These are phyloP conservation scores for Streptanthus diversifolius DNA, from an alignment of 345 rosid species.

Conservation along the genomic window DNA sequence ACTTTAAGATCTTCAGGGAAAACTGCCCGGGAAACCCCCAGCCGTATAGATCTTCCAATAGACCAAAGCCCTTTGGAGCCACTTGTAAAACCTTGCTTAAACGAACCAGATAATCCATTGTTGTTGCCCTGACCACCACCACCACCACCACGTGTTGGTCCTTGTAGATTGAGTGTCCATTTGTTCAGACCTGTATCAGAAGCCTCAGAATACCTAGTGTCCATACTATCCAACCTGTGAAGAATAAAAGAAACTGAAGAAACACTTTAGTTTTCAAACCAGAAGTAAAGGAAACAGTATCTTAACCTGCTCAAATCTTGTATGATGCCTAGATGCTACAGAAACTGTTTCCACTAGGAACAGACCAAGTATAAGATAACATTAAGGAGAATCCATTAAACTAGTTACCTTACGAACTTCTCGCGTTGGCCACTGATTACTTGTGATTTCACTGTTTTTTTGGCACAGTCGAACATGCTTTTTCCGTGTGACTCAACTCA, in stretches of 20 bases:
- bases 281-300: not conserved
- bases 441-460: slow-evolving; percentile 48
- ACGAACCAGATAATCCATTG: slow-evolving; percentile 59
- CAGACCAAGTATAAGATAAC: not conserved
- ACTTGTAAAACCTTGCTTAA: slow-evolving; percentile 66
- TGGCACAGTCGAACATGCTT: slow-evolving; percentile 68
- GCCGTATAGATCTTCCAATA: slow-evolving; percentile 80
- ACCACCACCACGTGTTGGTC: slow-evolving; percentile 39
- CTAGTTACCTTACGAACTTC: slow-evolving; percentile 78
- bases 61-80: slow-evolving; percentile 95
- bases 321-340: not conserved
- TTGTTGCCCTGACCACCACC: slow-evolving; percentile 36
- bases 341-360: not conserved
- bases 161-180: slow-evolving; percentile 71
- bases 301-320: not conserved
- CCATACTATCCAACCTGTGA: slow-evolving; percentile 91
- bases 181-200: slow-evolving; percentile 55
- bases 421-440: slow-evolving; percentile 66
- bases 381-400: not conserved
- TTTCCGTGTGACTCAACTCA: slow-evolving; percentile 37
- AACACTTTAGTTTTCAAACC: not conserved
- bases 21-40: slow-evolving; percentile 88
- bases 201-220: slow-evolving; percentile 68
- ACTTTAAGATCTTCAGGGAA: slow-evolving; percentile 95
- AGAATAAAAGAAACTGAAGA: slow-evolving; percentile 28